Percentiles rank a stretch among this genome's conserved stretches.
These are phyloP conservation scores for Phylloboletellus chloephorus DNA, from an alignment of 1,284 basidiomycete species.

Conservation along the genomic window DNA sequence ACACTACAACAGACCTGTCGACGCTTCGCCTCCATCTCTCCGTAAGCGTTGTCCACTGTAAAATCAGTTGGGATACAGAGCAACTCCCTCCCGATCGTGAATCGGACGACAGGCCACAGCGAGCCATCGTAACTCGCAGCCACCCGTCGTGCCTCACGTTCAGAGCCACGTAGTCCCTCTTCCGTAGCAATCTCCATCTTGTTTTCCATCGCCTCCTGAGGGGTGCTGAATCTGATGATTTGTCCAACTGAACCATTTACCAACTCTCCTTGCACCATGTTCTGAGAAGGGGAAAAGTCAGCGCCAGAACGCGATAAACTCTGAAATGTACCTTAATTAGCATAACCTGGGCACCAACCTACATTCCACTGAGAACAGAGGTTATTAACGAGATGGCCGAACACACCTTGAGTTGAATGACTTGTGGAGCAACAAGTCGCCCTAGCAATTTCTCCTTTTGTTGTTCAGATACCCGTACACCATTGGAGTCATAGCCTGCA, in stretches of 20 bases:
- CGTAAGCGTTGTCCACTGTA: slow-evolving; percentile 51
- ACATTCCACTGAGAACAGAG: slow-evolving; percentile 10
- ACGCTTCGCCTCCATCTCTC: slow-evolving; percentile 48
- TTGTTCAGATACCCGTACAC: slow-evolving; percentile 20
- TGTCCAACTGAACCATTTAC: slow-evolving; percentile 90
- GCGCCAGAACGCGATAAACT: background rate
- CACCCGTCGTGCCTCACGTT: slow-evolving; percentile 17
- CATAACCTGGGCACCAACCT: slow-evolving; percentile 55
- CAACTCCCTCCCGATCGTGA: slow-evolving; percentile 40
- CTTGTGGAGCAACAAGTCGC: slow-evolving; percentile 26
- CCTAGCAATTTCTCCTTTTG: slow-evolving; percentile 25
- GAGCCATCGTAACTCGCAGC: slow-evolving; percentile 27
- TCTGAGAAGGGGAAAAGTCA: slow-evolving; percentile 31
- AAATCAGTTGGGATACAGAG: slow-evolving; percentile 52
- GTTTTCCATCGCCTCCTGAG: slow-evolving; percentile 41
- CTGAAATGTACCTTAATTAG: slow-evolving; percentile 57
- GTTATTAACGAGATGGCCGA: background rate
- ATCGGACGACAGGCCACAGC: slow-evolving; percentile 54
- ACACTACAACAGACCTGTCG: slow-evolving; percentile 39
- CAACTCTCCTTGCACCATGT: slow-evolving; percentile 51
- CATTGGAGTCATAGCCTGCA: slow-evolving; percentile 24
- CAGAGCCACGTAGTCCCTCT: slow-evolving; percentile 30
- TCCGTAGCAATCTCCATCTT: slow-evolving; percentile 38
- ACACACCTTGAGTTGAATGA: slow-evolving; percentile 26
- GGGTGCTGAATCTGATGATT: slow-evolving; percentile 61